phyloP scores from a whole-genome alignment of 2,329 filamentous ascomycete species.

The Parascedosporium putredinis region DNA sequence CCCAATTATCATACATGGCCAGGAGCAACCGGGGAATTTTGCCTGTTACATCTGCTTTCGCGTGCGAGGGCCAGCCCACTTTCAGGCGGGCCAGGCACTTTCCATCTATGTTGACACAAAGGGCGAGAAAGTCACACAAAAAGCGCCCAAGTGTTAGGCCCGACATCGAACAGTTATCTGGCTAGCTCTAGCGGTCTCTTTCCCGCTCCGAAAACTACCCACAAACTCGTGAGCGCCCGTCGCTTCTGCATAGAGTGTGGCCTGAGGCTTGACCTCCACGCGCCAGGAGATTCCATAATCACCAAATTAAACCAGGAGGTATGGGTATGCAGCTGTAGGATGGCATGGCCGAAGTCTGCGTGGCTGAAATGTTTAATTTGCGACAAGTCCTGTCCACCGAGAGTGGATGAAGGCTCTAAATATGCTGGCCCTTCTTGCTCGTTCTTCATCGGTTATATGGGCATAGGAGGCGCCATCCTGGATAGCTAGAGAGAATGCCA shows the following conservation, averaged over 20 bases:
- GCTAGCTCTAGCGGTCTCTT: too few species aligned
- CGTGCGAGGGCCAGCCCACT: conserved; percentile 27
- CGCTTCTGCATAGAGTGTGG: conserved; percentile 32
- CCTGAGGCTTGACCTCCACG: conserved; percentile 26
- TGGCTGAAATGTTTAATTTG: conserved; percentile 26
- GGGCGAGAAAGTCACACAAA: not conserved
- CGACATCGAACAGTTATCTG: not conserved
- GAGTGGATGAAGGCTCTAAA: conserved; percentile 21
- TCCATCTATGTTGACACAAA: conserved; percentile 21
- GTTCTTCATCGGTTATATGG: too few species aligned
- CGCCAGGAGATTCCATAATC: conserved; percentile 25
- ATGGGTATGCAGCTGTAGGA: conserved; percentile 28
- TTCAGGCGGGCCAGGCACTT: conserved; percentile 25
- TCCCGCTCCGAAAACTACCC: not conserved
- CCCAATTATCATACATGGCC: conserved; percentile 24
- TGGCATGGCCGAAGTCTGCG: conserved; percentile 25
- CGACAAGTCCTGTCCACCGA: conserved; percentile 23
- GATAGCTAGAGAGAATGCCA: too few species aligned
- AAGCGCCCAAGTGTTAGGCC: not conserved
- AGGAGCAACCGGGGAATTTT: conserved; percentile 29
- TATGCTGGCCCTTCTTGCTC: not conserved
- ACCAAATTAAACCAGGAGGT: conserved; percentile 27
- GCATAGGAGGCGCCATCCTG: too few species aligned
- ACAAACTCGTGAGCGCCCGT: conserved; percentile 21
- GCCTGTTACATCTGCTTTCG: conserved; percentile 32